Percentiles rank a stretch among this genome's conserved stretches.
Evolutionary conservation across 2,329 filamentous ascomycete species (phyloP).

Genomic region (Hymenoscyphus occultus): DNA sequence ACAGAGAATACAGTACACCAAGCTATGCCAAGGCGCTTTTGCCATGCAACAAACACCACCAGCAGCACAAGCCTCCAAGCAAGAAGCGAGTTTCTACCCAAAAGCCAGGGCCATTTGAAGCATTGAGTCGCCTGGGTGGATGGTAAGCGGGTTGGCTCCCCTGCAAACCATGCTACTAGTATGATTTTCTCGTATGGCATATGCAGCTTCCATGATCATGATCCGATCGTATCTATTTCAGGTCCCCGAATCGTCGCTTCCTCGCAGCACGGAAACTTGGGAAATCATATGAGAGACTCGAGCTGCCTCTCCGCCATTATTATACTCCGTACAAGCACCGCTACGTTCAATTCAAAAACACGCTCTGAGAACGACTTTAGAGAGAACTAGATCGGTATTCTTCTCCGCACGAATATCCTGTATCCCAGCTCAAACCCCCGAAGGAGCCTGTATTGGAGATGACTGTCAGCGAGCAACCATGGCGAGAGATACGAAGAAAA

Average conservation of each 20-base stretch:
- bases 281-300: background rate
- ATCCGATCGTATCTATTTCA: slow-evolving; percentile 1
- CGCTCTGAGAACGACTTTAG: background rate
- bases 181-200: background rate
- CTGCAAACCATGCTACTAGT: background rate
- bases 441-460: background rate
- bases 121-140: background rate
- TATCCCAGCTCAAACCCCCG: background rate
- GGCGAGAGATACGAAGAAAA: background rate
- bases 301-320: background rate
- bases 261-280: background rate
- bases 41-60: background rate
- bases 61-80: background rate
- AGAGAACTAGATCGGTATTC: background rate
- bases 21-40: background rate
- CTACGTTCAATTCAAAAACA: too few species aligned
- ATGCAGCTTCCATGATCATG: background rate
- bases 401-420: background rate
- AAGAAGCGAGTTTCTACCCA: background rate
- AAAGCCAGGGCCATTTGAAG: background rate
- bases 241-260: background rate
- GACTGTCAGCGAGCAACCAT: slow-evolving; percentile 1
- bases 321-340: too few species aligned
- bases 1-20: background rate
- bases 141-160: background rate